phyloP scores from a whole-genome alignment of 2,329 filamentous ascomycete species.

The Mycocentrospora acerina region DNA sequence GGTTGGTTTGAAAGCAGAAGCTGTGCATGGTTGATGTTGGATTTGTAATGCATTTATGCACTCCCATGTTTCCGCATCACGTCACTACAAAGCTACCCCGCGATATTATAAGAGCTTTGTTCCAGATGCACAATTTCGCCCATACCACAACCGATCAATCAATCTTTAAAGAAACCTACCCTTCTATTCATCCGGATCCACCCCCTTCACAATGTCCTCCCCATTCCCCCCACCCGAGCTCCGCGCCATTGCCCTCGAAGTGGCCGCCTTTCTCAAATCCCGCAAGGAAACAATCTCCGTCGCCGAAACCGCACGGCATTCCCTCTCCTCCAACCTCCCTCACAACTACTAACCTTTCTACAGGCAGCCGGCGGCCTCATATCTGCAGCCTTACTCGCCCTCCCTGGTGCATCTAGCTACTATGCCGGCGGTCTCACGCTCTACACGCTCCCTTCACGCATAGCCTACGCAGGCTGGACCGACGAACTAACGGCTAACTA shows the following conservation, averaged over 20 bases:
- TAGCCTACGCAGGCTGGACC: constrained; percentile 64
- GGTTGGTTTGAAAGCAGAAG: too few species aligned
- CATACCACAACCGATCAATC: too few species aligned
- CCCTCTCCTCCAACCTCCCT: constrained; percentile 2
- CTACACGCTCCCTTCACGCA: constrained; percentile 60
- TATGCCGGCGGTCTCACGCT: constrained; percentile 65
- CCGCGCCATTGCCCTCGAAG: constrained; percentile 49
- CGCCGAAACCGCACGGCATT: constrained; percentile 57
- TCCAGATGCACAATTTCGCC: too few species aligned
- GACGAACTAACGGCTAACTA: constrained; percentile 55
- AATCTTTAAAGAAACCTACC: too few species aligned
- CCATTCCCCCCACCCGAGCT: constrained; percentile 47
- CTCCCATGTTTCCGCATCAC: too few species aligned
- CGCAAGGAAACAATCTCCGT: constrained; percentile 60
- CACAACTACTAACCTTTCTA: too few species aligned
- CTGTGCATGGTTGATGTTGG: too few species aligned
- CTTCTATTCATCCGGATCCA: too few species aligned
- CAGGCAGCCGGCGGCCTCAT: constrained; percentile 65
- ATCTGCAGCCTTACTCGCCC: constrained; percentile 59
- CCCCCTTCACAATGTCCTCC: too few species aligned
- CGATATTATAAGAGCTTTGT: too few species aligned
- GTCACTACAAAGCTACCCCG: too few species aligned
- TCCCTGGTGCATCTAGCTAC: constrained; percentile 58
- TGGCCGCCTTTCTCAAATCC: constrained; percentile 56
- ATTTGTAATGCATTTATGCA: too few species aligned